Evolutionary conservation across 495 filamentous ascomycete genomes (phyloP).

Genomic region (Penicillium bialowiezense): DNA sequence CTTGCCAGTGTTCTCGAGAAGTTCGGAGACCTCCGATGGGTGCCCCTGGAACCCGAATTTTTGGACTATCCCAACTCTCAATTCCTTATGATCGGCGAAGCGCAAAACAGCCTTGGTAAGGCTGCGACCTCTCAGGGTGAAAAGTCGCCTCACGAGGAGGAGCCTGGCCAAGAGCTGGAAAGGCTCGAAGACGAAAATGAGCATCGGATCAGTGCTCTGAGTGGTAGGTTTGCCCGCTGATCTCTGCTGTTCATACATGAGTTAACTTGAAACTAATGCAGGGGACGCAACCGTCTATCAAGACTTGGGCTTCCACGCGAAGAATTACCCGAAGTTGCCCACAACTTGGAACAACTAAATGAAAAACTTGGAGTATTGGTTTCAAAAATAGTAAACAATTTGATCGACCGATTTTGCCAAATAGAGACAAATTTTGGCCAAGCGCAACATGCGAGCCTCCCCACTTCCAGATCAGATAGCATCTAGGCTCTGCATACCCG

Average conservation of each 20-base stretch:
- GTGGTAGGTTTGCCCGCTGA: conserved; percentile 34
- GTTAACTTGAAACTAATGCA: conserved; percentile 14
- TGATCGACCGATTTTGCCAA: too few species aligned
- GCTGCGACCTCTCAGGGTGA: conserved; percentile 58
- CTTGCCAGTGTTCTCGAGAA: conserved; percentile 59
- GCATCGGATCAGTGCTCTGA: conserved; percentile 51
- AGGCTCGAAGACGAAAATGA: conserved; percentile 63
- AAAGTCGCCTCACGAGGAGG: conserved; percentile 57
- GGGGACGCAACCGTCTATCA: conserved; percentile 52
- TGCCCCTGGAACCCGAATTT: conserved; percentile 68
- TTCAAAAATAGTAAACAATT: neutral
- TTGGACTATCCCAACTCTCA: conserved; percentile 78
- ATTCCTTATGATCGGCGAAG: conserved; percentile 78
- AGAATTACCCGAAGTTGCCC: conserved; percentile 49
- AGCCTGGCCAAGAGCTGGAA: conserved; percentile 58
- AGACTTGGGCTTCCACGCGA: conserved; percentile 50
- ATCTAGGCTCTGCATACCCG: conserved; percentile 1
- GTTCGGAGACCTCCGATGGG: conserved; percentile 73
- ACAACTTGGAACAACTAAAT: conserved; percentile 44
- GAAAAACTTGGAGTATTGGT: neutral
- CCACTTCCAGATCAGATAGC: neutral
- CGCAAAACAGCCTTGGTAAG: conserved; percentile 56
- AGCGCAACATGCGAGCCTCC: neutral
- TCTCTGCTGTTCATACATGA: neutral
- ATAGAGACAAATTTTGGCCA: neutral